phyloP scores from a whole-genome alignment of 2,329 filamentous ascomycete genomes.

The Aspergillus fischeri region DNA sequence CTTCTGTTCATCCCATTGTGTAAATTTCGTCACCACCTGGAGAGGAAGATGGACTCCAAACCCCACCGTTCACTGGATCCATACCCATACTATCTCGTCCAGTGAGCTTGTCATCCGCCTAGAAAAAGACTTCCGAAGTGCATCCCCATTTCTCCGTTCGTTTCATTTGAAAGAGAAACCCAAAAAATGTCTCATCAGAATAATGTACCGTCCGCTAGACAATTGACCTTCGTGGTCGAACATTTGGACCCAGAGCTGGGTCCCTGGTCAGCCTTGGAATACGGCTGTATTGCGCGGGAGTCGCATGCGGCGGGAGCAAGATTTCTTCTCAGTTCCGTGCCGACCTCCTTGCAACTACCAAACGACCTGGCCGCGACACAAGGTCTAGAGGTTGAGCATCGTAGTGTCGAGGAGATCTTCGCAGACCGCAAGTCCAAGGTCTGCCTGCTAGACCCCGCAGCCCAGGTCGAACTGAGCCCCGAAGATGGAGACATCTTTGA shows the following conservation, averaged over 20 bases:
- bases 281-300: conserved; percentile 80
- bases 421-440: conserved; percentile 67
- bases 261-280: conserved; percentile 91
- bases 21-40: background rate
- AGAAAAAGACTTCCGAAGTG: background rate
- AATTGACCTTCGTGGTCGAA: conserved; percentile 87
- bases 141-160: background rate
- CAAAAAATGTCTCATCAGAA: conserved; percentile 11
- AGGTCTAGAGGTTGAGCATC: conserved; percentile 66
- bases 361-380: conserved; percentile 57
- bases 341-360: conserved; percentile 59
- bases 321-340: conserved; percentile 81
- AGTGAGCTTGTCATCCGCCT: background rate
- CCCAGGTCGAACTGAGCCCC: conserved; percentile 73
- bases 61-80: background rate
- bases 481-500: conserved; percentile 80
- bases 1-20: background rate
- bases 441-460: conserved; percentile 85
- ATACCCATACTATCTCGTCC: background rate
- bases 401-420: conserved; percentile 81
- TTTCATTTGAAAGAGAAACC: background rate
- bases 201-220: conserved; percentile 16
- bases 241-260: conserved; percentile 94
- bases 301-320: conserved; percentile 61
- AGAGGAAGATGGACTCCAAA: background rate